Base-by-base conservation (phyloP, 1,284 basidiomycete genomes). In the Malassezia globosa region DNA sequence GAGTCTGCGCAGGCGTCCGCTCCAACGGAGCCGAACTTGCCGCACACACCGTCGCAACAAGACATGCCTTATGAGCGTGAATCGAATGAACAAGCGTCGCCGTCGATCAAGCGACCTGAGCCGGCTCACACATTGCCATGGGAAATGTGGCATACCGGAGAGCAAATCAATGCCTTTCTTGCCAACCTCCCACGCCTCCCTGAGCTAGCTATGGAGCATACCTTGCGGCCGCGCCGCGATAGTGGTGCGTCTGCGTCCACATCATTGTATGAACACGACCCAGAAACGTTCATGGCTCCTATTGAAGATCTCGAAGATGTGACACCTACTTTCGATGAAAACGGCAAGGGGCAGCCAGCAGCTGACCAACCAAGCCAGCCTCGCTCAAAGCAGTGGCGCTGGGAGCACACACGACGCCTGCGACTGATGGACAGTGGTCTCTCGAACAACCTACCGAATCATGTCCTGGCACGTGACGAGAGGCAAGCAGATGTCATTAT, bases 391-490 rank as follows among this genome's bases (percentile, higher is more conserved):
- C 46, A 46, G 29, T 48, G 48, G 42, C 13, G 27, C n/a, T 54
- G 46, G 46, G 47, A 49, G 42, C 47, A 48, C 31, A 50, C 52
- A 16, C 37, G 58, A 2, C 52, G 61, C 4, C 56, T 67, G 40
- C 58, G 64, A 1, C 52, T 69, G 7, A 66, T 69, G 63, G 65
- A 67, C 44, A 54, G 58, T 4, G 65, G 65, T 10, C 57, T 66
- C 46, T 64, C 63, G 31, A 69, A 69, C 62, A 69, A 68, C 42
- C 54, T 68, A n/a, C 66, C 66, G 25, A 66, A 57, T 42, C 66
- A 69, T 49, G 48, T 69, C 4, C 53, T 69, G 18, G 55, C 59
- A 5, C 56, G 59, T 18, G 40, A 37, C 4, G 47, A 56, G 47
- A 54, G 66, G 23, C 23, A 46, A 3, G 64, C 63, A 1, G 64